Percentiles rank a stretch among this genome's conserved stretches.
phyloP scores from a whole-genome alignment of 257 asterid genomes.

The Capsicum chinense region DNA sequence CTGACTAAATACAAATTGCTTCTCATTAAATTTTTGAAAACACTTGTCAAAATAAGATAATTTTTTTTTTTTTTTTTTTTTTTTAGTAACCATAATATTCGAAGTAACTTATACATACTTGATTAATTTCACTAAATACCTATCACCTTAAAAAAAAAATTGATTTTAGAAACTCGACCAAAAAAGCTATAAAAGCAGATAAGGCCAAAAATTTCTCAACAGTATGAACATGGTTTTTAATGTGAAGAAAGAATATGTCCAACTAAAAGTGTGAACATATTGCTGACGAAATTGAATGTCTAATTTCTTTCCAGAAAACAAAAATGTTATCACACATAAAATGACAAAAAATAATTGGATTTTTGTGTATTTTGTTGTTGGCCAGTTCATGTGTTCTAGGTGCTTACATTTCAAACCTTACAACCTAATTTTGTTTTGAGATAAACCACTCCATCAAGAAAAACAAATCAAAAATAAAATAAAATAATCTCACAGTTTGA shows the following conservation, averaged over 20 bases:
- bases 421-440: constrained; percentile 29
- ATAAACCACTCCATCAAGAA: background rate
- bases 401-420: constrained; percentile 16
- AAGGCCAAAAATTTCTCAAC: background rate
- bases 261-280: constrained; percentile 1
- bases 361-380: constrained; percentile 4
- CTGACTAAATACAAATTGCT: no score
- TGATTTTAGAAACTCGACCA: no score
- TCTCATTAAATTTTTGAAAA: no score
- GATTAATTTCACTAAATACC: no score
- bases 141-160: no score
- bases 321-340: background rate
- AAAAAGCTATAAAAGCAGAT: background rate
- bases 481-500: no score
- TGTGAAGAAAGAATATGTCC: background rate
- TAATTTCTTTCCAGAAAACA: background rate
- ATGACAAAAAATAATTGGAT: background rate
- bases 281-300: background rate
- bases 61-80: no score
- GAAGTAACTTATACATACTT: no score
- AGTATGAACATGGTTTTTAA: background rate
- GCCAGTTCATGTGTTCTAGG: background rate
- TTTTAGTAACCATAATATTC: no score
- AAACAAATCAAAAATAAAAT: background rate
- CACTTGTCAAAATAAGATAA: no score